Evolutionary conservation across 306 rosid genomes (phyloP), one percentile per base, ranked within the genome.

Genomic region (Clitoria ternatea): DNA sequence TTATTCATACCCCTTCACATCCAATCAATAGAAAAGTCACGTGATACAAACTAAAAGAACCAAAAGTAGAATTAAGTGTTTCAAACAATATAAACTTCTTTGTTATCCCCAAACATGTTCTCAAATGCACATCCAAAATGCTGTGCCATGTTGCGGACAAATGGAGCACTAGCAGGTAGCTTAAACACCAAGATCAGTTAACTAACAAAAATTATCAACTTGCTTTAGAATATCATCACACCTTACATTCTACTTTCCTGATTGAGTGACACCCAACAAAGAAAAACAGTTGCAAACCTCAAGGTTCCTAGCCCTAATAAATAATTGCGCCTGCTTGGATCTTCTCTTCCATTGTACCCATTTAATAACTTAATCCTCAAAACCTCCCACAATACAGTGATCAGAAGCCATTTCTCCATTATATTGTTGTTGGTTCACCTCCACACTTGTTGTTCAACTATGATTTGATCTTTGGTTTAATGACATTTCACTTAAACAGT

Each of bases 231-330:
- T 52, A 69, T 69, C 71, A 69, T 47, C 65, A 47, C 61, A 68
- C 44, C 59, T 70, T 80, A 70, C 62, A 36, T 37, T 69, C 60
- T 54, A 54, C 61, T 48, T 63, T 48, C 77, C 70, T 73, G 17
- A 39, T 36, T 71, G 55, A 52, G 52, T 63, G 61, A 65, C 67
- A 43, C 35, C 73, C 77, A 77, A 73, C 69, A 30, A 81, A 73
- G 53, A 73, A 82, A 69, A 69, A 54, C 24, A 49, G 82, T 69
- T 47, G 83, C 77, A 74, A 55, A 77, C 80, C 57, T 64, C 75
- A 37, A 59, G 47, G 35, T 60, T 73, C 37, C 61, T 48, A 66
- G 47, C 17, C 39, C 69, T 70, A 77, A 61, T 40, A 4, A 70
- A 15, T 29, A 17, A 53, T 59, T 29, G 35, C 65, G 37, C 42